Conservation (phyloP, 345 rosid species). For the Erysimum cheiranthoides region DNA sequence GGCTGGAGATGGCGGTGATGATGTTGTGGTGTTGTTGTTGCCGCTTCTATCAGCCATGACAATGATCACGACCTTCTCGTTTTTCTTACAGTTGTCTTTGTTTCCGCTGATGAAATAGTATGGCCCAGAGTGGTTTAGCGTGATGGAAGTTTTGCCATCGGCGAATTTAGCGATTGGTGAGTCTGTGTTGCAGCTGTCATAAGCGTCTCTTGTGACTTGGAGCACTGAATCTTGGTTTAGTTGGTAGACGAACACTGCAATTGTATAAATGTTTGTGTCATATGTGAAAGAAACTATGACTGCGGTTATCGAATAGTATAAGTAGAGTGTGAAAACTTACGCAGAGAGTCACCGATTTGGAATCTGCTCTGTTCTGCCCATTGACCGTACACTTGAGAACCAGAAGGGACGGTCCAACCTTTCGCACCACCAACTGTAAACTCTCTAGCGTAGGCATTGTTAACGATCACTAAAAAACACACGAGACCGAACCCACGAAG, state of each 20-base stretch:
- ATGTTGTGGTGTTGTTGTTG: conserved; percentile 36
- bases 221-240: conserved; percentile 74
- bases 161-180: conserved; percentile 46
- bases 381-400: conserved; percentile 49
- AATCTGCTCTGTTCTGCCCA: conserved; percentile 87
- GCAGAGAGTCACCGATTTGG: conserved; percentile 75
- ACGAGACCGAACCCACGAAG: conserved; percentile 39
- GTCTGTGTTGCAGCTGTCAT: conserved; percentile 60
- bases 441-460: conserved; percentile 56
- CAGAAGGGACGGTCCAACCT: conserved; percentile 68
- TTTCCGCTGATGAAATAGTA: conserved; percentile 82
- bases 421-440: conserved; percentile 64
- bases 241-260: conserved; percentile 68
- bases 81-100: conserved; percentile 67
- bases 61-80: conserved; percentile 61
- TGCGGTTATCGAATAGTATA: background rate
- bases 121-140: conserved; percentile 63
- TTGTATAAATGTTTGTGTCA: background rate
- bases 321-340: conserved; percentile 51
- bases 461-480: conserved; percentile 50
- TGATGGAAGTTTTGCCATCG: conserved; percentile 66
- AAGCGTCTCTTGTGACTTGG: conserved; percentile 61
- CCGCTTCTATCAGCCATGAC: conserved; percentile 77
- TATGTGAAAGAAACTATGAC: conserved; percentile 1
- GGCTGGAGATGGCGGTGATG: conserved; percentile 53